Evolutionary conservation across 805 yeast species (phyloP).

Genomic region (Ogataea pini): DNA sequence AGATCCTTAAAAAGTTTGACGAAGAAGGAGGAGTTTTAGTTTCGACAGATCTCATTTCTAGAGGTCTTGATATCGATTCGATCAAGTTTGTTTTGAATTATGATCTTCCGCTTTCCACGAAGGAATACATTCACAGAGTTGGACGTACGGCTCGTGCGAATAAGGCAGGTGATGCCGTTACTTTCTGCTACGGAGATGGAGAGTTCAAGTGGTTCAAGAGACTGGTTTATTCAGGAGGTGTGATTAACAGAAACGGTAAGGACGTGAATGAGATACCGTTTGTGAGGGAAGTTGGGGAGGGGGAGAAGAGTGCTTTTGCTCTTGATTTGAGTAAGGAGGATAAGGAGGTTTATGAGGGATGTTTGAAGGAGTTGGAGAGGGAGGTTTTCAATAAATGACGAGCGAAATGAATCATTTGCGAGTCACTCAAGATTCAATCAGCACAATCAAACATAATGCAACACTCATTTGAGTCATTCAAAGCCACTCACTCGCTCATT

Average conservation of each 20-base stretch:
- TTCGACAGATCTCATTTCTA: constrained; percentile 91
- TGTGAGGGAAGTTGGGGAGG: constrained; percentile 21
- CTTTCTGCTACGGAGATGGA: constrained; percentile 72
- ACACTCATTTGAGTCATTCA: too few species aligned
- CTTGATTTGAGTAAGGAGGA: constrained; percentile 39
- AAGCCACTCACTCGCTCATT: too few species aligned
- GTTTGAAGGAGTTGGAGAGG: constrained; percentile 45
- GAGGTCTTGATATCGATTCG: constrained; percentile 83
- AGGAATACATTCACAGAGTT: constrained; percentile 93
- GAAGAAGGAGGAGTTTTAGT: constrained; percentile 50
- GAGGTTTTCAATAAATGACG: constrained; percentile 35
- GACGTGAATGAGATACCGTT: constrained; percentile 37
- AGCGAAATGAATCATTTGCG: too few species aligned
- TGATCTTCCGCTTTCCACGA: constrained; percentile 83
- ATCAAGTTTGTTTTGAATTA: constrained; percentile 82
- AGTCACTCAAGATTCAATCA: too few species aligned
- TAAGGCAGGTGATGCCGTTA: constrained; percentile 71
- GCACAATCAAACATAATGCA: too few species aligned
- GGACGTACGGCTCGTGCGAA: constrained; percentile 98
- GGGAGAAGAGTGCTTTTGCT: constrained; percentile 19
- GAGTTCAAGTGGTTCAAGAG: constrained; percentile 67
- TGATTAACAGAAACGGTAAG: constrained; percentile 51
- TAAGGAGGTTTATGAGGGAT: constrained; percentile 42
- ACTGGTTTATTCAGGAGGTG: constrained; percentile 46
- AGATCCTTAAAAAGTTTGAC: constrained; percentile 61